phyloP scores from a whole-genome alignment of 2,329 filamentous ascomycete species.

The Grosmannia clavigera region DNA sequence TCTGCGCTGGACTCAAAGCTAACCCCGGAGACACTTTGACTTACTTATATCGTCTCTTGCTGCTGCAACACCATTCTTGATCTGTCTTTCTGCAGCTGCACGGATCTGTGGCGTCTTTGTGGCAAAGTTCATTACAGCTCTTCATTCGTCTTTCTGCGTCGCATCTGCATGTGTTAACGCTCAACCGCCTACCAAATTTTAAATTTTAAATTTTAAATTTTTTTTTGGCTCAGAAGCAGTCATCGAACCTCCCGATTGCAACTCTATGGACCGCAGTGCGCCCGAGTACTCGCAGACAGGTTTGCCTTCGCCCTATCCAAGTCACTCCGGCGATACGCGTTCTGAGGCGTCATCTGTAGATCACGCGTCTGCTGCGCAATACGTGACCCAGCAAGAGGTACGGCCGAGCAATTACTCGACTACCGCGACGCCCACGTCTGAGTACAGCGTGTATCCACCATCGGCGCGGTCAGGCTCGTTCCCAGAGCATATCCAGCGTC shows the following conservation, averaged over 20 bases:
- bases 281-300: slow-evolving; percentile 77
- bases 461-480: slow-evolving; percentile 73
- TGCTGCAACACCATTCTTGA: slow-evolving; percentile 5
- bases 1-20: slow-evolving; percentile 16
- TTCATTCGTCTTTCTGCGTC: background rate
- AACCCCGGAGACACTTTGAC: slow-evolving; percentile 20
- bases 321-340: slow-evolving; percentile 53
- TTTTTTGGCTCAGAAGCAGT: slow-evolving; percentile 8
- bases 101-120: slow-evolving; percentile 1
- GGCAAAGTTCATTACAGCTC: background rate
- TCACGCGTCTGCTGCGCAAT: slow-evolving; percentile 87
- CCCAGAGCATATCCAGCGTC: slow-evolving; percentile 75
- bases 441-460: slow-evolving; percentile 69
- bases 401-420: slow-evolving; percentile 55
- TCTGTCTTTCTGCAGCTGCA: background rate
- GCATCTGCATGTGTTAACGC: background rate
- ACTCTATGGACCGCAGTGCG: slow-evolving; percentile 48
- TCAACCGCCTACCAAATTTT: background rate
- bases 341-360: slow-evolving; percentile 84
- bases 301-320: slow-evolving; percentile 65
- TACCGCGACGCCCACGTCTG: slow-evolving; percentile 74
- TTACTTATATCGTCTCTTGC: slow-evolving; percentile 6
- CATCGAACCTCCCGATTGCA: slow-evolving; percentile 7
- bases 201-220: too few species aligned
- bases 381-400: slow-evolving; percentile 70